Evolutionary conservation across 371 early-diverging fungal species (phyloP), one percentile per base, ranked within the genome.

Genomic region (Apophysomyces trapeziformis): DNA sequence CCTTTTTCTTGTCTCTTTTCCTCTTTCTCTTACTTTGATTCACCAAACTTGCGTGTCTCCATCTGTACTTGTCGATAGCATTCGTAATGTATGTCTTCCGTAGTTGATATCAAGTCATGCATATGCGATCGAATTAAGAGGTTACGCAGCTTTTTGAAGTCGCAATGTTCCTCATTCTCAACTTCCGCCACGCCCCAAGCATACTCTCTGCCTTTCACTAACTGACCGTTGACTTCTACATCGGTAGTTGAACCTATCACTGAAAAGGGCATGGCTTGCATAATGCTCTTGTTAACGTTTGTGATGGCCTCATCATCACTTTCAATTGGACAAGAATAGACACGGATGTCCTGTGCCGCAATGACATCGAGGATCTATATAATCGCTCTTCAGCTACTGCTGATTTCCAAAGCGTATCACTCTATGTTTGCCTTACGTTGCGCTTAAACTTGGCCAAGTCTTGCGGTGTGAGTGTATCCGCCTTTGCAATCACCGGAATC

Each of bases 181-280:
- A 95, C 93, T 71, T 94, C 93, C 9, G 93, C 92, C 60, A 92
- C 89, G 65, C 98, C 98, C 98, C 98, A 97, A 4, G 90, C 79
- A 79, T 95, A 97, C 71, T 93, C 87, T 54, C 98, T 86, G 43
- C 96, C 98, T 38, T 90, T 87, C 57, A 93, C 93, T 36, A 78
- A 68, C 13, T 89, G 85, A 16, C 93, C 93, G 68, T 89, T 90
- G 5, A 89, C 86, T 44, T 74, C 72, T 39, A 95, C 93, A 58
- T 92, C 92, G 60, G 89, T 85, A 43, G 90, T 89, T 73, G 91
- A 90, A 44, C 96, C 95, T 69, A 98, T 95, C 60, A 97, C 87
- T 32, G 97, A 92, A 74, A 96, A 96, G 11, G 98, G 98, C 92
- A 93, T 91, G 39, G 96, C 93, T 8, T 85, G 81, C 79, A 93